Percentiles rank a stretch among this genome's conserved stretches.
phyloP scores from a whole-genome alignment of 1,139 yeast genomes.

The Maudiozyma humilis region DNA sequence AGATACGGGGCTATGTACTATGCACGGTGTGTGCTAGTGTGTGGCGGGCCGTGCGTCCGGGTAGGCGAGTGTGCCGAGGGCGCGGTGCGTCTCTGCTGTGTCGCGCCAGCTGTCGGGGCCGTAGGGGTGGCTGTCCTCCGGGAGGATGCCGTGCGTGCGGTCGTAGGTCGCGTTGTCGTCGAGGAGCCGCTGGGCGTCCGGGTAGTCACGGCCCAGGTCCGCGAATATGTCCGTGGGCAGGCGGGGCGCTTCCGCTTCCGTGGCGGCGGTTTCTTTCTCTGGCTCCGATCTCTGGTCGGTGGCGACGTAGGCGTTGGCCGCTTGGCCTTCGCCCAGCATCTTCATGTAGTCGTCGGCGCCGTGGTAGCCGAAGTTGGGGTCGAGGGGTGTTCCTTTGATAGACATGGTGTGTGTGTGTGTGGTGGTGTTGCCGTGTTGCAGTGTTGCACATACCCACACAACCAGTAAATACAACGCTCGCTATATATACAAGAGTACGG shows the following conservation, averaged over 20 bases:
- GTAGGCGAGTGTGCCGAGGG: too few relatives aligned
- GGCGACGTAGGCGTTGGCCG: conserved; percentile 10
- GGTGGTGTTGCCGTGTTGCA: neutral
- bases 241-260: conserved; percentile 6
- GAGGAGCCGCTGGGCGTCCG: conserved; percentile 8
- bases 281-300: too few relatives aligned
- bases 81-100: too few relatives aligned
- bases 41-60: too few relatives aligned
- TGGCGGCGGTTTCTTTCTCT: too few relatives aligned
- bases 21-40: too few relatives aligned
- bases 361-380: conserved; percentile 9
- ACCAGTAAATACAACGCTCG: too few relatives aligned
- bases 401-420: neutral
- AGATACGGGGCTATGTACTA: too few relatives aligned
- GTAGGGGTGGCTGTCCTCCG: neutral
- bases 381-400: conserved; percentile 2
- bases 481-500: too few relatives aligned
- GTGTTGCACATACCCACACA: too few relatives aligned
- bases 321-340: conserved; percentile 15
- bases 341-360: conserved; percentile 9
- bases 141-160: neutral
- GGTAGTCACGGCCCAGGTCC: conserved; percentile 5
- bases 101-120: neutral
- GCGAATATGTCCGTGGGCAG: conserved; percentile 11
- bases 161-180: conserved; percentile 4